Evolutionary conservation across 306 rosid genomes (phyloP).

Genomic region (Sesbania bispinosa): DNA sequence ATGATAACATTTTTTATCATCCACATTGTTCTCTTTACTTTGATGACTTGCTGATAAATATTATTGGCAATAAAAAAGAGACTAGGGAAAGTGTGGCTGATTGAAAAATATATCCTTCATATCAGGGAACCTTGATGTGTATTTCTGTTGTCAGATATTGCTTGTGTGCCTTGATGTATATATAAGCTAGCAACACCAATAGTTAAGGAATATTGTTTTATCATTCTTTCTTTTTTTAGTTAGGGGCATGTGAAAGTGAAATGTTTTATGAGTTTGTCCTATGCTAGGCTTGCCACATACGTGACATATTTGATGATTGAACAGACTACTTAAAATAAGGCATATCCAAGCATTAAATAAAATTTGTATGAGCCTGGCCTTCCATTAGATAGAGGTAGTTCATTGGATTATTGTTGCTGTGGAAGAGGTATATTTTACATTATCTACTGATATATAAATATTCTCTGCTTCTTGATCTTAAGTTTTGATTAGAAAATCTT

Average conservation of each 20-base stretch:
- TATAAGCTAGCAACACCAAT: background rate
- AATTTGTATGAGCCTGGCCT: background rate
- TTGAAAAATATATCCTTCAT: background rate
- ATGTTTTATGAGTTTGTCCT: background rate
- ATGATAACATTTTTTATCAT: background rate
- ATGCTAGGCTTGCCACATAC: background rate
- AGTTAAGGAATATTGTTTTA: background rate
- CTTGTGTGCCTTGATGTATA: background rate
- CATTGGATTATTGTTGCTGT: background rate
- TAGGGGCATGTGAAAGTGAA: background rate
- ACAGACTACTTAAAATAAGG: background rate
- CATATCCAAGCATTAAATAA: background rate
- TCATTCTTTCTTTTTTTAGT: background rate
- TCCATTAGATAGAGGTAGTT: background rate
- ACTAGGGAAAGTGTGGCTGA: background rate
- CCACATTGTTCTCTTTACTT: background rate
- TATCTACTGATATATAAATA: background rate
- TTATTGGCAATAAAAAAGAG: background rate
- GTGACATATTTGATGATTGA: background rate
- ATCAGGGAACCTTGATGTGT: background rate
- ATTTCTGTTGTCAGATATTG: background rate
- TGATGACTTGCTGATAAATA: background rate
- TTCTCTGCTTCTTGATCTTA: background rate
- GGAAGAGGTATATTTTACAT: background rate
- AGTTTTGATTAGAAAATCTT: slow-evolving; percentile 1